Base-by-base conservation (phyloP, 768 basidiomycete genomes). In the Rossbeevera mucosa region DNA sequence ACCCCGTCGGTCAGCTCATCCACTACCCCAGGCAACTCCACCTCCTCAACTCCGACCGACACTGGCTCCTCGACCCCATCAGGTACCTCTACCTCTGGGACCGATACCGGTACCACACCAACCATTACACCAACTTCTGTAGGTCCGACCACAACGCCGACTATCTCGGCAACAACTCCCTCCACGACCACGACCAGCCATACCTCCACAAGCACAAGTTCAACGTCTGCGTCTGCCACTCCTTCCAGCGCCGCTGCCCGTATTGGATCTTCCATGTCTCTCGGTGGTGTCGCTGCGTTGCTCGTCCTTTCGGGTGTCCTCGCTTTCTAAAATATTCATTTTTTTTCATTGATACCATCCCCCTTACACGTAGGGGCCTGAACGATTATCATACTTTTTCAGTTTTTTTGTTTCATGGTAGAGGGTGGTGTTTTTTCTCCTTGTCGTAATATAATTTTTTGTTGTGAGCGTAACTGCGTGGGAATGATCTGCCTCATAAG, bases 111-210 rank as follows among this genome's bases (percentile, higher is more conserved):
- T n/a, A 44, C 41, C 28, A 43, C 53, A 4, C 52, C 60, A 21
- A 63, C 54, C 31, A 22, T 6, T 53, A 43, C 33, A n/a, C 33
- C 33, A n/a, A 33, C 56, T 44, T 13, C 48, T 31, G 2, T 13
- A 48, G 47, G 14, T 31, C 28, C 52, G 33, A 8, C n/a, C 26
- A 25, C 7, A 70, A 65, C 80, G 40, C 67, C 74, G 0, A 67
- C 60, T 25, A 56, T 74, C 30, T 59, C 75, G 16, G 9, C 45
- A 7, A 59, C 64, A 8, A 71, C 77, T 0, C 70, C 76, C n/a
- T n/a, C n/a, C n/a, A n/a, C n/a, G n/a, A n/a, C n/a, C 9, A 68
- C 73, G 41, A 65, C 61, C 3, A 56, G 69, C 14, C 64, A 64
- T 5, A 13, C 21, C 12, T 20, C 31, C 3, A 26, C 43, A 2